Evolutionary conservation across 805 yeast genomes (phyloP), one percentile per base, ranked within the genome.

Genomic region (Kuraishia capsulata): DNA sequence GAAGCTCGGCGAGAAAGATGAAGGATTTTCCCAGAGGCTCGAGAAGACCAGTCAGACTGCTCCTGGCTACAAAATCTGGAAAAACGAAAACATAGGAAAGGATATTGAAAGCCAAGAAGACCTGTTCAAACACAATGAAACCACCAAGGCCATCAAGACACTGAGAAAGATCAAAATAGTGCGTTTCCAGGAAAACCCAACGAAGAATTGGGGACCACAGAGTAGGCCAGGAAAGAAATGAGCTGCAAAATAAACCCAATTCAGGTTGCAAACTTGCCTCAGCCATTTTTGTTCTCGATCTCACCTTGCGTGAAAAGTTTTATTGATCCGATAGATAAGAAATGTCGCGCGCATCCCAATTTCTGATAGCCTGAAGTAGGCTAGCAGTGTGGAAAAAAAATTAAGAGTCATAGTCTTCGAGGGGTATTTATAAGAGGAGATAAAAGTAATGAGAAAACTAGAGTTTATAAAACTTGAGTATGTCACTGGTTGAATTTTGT

Each of bases 151-250:
- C 36, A 61, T 88, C 39, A 76, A 76, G 48, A 65, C 60, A 39
- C 63, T 86, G 39, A 71, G 96, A 51, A 78, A 74, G 45, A 69
- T 86, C 42, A 87, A 87, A 59, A 75, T 90, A 54, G 87, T 87
- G 11, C 70, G 96, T 50, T 90, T 72, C 59, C 98, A 89, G 56
- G 88, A 79, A 53, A 90, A 89, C 53, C 99, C 99, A 13, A 73
- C 87, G 1, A 85, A 84, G 55, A 81, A 85, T 56, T 92, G 99
- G 99, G 99, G 99, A 1, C 99, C 97, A 28, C 86, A 83, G 62
- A 77, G 96, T 3, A 78, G 82, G 52, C 94, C 95, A 17, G 59
- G 59, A 33, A 53, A 35, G 21, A 37, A 32, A 28, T 40, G 35
- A 24, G 8, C 11, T 24, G 26, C 11, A 24, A 11, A 8, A 24